Evolutionary conservation across 768 basidiomycete genomes (phyloP).

Genomic region (Phanerodontia chrysosporium): DNA sequence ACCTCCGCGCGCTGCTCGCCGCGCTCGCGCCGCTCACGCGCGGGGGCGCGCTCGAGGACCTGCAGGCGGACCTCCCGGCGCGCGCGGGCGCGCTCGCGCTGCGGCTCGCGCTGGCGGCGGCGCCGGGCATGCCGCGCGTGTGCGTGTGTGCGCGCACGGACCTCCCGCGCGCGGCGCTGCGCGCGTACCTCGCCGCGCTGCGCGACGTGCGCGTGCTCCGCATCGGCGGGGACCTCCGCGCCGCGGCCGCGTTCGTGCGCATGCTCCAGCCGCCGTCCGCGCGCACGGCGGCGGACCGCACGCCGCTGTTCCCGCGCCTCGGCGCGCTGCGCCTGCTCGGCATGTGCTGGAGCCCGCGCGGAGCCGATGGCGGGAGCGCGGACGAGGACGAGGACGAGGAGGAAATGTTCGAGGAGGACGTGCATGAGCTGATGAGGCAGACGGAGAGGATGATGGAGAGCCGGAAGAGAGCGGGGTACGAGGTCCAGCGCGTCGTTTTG

Average conservation of each 20-base stretch:
- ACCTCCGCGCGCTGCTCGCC: neutral
- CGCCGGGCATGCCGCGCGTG: neutral
- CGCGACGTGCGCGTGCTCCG: neutral
- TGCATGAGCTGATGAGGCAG: no score
- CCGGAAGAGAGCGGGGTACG: no score
- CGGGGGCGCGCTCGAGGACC: neutral
- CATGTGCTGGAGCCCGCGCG: neutral
- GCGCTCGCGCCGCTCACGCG: neutral
- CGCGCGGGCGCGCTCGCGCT: no score
- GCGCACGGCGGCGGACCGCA: neutral
- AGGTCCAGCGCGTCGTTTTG: no score
- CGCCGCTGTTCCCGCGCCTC: neutral
- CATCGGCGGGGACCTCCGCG: neutral
- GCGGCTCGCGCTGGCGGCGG: no score
- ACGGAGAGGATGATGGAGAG: no score
- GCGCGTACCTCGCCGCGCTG: neutral
- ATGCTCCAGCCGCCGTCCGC: neutral
- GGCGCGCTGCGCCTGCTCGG: neutral
- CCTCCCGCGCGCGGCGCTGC: neutral
- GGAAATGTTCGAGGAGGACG: no score
- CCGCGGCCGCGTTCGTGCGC: neutral
- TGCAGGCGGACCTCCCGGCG: neutral
- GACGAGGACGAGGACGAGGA: no score
- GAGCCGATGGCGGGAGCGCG: no score
- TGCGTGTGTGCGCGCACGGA: neutral